These are phyloP conservation scores for Tephrocybe sp. DNA, from an alignment of 768 basidiomycete species.

Conservation along the genomic window DNA sequence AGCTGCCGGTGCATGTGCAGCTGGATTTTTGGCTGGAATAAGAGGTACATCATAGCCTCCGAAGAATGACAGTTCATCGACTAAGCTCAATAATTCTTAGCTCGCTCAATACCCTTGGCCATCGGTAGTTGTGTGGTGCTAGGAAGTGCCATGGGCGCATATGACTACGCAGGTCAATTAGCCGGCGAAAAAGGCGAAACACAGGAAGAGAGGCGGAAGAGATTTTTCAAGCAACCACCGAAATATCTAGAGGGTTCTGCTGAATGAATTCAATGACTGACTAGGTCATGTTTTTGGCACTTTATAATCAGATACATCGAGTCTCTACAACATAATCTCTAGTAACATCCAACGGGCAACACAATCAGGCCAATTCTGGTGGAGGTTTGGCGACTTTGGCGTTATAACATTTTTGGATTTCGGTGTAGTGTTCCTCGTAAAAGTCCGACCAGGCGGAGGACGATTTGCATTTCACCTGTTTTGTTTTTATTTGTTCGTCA, in stretches of 20 bases:
- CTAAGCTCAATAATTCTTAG: slow-evolving; percentile 33
- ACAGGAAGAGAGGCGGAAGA: slow-evolving; percentile 68
- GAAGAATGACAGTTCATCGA: neutral
- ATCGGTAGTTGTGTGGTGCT: slow-evolving; percentile 75
- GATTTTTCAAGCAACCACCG: slow-evolving; percentile 79
- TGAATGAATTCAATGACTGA: slow-evolving; percentile 20
- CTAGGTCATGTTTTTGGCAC: neutral
- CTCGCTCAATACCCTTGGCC: slow-evolving; percentile 81
- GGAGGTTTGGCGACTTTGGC: slow-evolving; percentile 15
- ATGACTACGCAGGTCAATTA: slow-evolving; percentile 74
- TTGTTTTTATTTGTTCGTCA: slow-evolving; percentile 1
- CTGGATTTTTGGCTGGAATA: slow-evolving; percentile 87
- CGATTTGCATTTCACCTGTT: slow-evolving; percentile 38
- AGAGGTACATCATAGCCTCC: slow-evolving; percentile 49
- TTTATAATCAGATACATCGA: neutral
- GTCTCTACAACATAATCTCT: neutral
- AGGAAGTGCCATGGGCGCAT: slow-evolving; percentile 77
- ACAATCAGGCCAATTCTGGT: slow-evolving; percentile 2
- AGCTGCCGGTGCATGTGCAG: slow-evolving; percentile 86
- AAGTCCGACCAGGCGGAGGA: slow-evolving; percentile 48
- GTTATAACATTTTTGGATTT: slow-evolving; percentile 41
- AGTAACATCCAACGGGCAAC: neutral
- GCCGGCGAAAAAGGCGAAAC: slow-evolving; percentile 38
- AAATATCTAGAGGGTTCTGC: slow-evolving; percentile 35
- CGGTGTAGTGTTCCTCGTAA: slow-evolving; percentile 39